These are phyloP conservation scores for Lecanicillium sp. DNA, from an alignment of 2,329 filamentous ascomycete species.

Conservation along the genomic window DNA sequence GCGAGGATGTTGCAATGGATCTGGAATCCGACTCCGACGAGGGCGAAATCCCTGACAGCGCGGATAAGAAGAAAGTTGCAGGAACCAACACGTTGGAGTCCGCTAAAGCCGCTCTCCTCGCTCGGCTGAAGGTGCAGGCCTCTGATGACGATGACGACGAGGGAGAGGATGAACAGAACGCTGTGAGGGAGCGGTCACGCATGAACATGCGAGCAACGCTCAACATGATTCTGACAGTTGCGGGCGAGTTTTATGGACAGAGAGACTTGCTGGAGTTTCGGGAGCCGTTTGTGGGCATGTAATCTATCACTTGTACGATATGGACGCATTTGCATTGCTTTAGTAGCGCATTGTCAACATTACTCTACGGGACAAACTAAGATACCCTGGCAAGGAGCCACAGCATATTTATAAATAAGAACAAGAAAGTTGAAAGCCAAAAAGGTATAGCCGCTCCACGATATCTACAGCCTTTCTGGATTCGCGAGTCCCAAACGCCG, in stretches of 20 bases:
- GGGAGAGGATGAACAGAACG: conserved; percentile 22
- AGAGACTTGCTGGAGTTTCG: conserved; percentile 75
- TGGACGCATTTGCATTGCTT: background rate
- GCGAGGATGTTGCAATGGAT: conserved; percentile 38
- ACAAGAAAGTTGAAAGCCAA: background rate
- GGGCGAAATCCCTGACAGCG: conserved; percentile 25
- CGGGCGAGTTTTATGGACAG: conserved; percentile 86
- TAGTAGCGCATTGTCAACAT: background rate
- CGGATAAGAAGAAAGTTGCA: conserved; percentile 21
- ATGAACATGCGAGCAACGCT: conserved; percentile 63
- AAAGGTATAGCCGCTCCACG: conserved; percentile 1
- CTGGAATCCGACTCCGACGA: conserved; percentile 33
- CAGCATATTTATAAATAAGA: conserved; percentile 1
- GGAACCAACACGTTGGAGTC: conserved; percentile 32
- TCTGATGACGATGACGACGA: conserved; percentile 17
- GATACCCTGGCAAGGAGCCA: conserved; percentile 11
- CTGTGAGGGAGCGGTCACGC: conserved; percentile 29
- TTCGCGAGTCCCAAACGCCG: conserved; percentile 8
- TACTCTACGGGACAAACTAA: background rate
- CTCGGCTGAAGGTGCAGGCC: conserved; percentile 32
- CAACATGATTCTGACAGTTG: conserved; percentile 86
- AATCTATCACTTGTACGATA: background rate
- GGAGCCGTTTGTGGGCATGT: conserved; percentile 45
- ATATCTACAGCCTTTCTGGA: conserved; percentile 7
- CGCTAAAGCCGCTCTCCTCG: conserved; percentile 43